phyloP scores from a whole-genome alignment of 2,329 filamentous ascomycete genomes.

The Fusarium metavorans region DNA sequence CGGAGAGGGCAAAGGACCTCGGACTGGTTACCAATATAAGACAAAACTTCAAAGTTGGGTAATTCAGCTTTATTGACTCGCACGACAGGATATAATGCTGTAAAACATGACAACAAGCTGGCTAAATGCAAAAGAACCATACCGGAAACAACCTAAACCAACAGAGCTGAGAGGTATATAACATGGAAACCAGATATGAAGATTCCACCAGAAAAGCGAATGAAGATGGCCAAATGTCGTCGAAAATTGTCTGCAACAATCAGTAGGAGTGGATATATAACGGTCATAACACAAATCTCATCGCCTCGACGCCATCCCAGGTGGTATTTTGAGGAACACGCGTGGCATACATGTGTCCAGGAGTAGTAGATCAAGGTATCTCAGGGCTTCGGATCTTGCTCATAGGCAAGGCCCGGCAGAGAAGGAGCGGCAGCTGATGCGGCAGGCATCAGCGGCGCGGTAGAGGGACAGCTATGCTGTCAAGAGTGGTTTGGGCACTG shows the following conservation, averaged over 20 bases:
- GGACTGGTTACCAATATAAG: not conserved
- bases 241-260: constrained; percentile 18
- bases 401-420: not conserved
- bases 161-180: not conserved
- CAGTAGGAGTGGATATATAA: constrained; percentile 15
- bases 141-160: not conserved
- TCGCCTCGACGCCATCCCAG: not conserved
- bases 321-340: not conserved
- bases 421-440: not conserved
- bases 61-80: not conserved
- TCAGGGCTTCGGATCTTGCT: not conserved
- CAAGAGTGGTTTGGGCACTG: not conserved
- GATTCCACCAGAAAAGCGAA: not conserved
- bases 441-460: not conserved
- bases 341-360: not conserved
- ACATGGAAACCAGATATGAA: not conserved
- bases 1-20: not conserved
- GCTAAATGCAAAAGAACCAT: not conserved
- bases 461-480: not conserved
- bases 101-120: not conserved
- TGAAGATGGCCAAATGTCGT: not conserved
- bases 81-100: not conserved
- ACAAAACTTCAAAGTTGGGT: not conserved
- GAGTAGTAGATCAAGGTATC: not conserved
- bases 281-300: not conserved